phyloP scores from a whole-genome alignment of 2,329 filamentous ascomycete species.

The Phaeoacremonium minimum region DNA sequence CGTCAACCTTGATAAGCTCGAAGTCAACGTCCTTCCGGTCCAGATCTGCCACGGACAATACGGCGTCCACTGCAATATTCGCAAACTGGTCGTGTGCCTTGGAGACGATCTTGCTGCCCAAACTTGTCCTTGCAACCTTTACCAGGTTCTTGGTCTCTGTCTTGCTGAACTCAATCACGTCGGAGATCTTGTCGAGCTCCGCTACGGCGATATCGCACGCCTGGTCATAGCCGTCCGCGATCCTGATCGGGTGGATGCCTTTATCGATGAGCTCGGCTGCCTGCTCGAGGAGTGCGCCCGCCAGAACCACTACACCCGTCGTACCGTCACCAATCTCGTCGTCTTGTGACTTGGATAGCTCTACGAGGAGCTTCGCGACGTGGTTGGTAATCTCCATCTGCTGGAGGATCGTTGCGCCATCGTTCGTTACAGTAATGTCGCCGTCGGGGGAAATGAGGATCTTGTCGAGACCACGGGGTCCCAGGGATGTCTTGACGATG shows the following conservation, averaged over 20 bases:
- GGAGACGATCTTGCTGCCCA: conserved; percentile 98
- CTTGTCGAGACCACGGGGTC: conserved; percentile 94
- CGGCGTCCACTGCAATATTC: conserved; percentile 94
- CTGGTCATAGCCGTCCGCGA: conserved; percentile 96
- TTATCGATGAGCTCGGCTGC: conserved; percentile 98
- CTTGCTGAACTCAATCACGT: conserved; percentile 80
- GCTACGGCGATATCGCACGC: conserved; percentile 95
- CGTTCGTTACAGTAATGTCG: conserved; percentile 98
- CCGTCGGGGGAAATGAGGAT: conserved; percentile 98
- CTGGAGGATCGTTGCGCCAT: conserved; percentile 93
- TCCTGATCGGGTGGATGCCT: conserved; percentile 97
- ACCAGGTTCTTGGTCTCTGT: conserved; percentile 80
- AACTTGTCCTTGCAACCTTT: conserved; percentile 90
- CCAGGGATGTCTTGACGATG: conserved; percentile 95
- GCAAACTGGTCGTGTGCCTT: conserved; percentile 98
- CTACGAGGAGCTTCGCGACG: conserved; percentile 92
- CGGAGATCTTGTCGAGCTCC: conserved; percentile 89
- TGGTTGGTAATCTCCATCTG: conserved; percentile 99
- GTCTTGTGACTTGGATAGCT: conserved; percentile 97
- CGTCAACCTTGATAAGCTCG: conserved; percentile 98
- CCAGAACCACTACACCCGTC: conserved; percentile 93
- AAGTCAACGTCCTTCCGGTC: conserved; percentile 98
- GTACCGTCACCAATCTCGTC: conserved; percentile 99
- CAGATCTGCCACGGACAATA: conserved; percentile 91
- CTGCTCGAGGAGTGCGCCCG: conserved; percentile 91